Percentiles rank a stretch among this genome's conserved stretches.
Evolutionary conservation across 805 yeast species (phyloP).

Genomic region (Cephaloascus albidus): DNA sequence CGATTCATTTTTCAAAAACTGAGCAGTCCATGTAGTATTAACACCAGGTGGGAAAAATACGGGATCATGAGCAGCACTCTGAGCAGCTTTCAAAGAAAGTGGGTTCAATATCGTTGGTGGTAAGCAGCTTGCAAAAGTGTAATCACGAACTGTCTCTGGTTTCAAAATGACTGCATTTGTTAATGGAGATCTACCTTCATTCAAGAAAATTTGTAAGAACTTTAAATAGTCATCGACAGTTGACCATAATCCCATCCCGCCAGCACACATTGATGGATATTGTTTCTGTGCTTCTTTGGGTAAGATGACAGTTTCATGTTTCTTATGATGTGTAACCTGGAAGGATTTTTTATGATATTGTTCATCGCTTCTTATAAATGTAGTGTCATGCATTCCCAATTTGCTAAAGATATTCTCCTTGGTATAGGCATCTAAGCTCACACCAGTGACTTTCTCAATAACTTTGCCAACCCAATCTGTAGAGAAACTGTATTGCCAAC

Average conservation of each 20-base stretch:
- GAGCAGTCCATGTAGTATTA: conserved; percentile 19
- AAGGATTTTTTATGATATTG: conserved; percentile 1
- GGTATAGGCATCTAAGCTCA: conserved; percentile 16
- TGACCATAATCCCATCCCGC: conserved; percentile 34
- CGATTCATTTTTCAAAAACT: conserved; percentile 13
- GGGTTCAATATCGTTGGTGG: conserved; percentile 12
- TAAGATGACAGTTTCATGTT: not conserved
- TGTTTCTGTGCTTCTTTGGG: conserved; percentile 4
- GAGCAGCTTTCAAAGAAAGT: conserved; percentile 2
- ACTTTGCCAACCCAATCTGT: conserved; percentile 28
- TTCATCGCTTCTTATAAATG: conserved; percentile 13
- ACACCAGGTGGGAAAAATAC: conserved; percentile 11
- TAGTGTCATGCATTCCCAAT: conserved; percentile 13
- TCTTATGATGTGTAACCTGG: conserved; percentile 4
- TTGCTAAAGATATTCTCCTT: conserved; percentile 17
- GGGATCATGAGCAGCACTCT: not conserved
- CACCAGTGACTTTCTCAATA: conserved; percentile 17
- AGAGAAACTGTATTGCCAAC: conserved; percentile 22
- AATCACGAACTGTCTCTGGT: conserved; percentile 17
- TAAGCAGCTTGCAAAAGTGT: conserved; percentile 21
- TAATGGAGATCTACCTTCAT: conserved; percentile 25
- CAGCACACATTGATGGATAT: conserved; percentile 14
- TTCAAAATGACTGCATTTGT: conserved; percentile 21
- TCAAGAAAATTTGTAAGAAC: conserved; percentile 27
- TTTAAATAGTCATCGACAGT: conserved; percentile 28